Conservation (phyloP, 2,329 filamentous ascomycete genomes). For the Plenodomus lindquistii region DNA sequence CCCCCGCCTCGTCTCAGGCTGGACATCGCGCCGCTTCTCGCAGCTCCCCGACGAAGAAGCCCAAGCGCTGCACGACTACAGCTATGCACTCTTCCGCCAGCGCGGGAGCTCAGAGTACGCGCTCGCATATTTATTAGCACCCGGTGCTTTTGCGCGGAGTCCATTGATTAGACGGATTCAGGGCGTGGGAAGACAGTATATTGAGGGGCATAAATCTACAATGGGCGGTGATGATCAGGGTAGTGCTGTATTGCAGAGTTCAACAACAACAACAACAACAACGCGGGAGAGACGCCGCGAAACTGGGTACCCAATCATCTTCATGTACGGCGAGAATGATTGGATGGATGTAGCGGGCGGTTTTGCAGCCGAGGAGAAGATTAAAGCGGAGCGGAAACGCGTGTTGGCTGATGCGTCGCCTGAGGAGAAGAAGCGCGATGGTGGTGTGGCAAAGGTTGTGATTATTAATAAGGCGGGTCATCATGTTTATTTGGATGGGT, state of each 20-base stretch:
- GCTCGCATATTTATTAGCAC: constrained; percentile 87
- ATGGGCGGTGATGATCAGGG: constrained; percentile 24
- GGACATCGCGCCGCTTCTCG: constrained; percentile 90
- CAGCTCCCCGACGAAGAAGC: constrained; percentile 81
- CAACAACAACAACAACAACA: constrained; percentile 5
- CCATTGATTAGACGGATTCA: constrained; percentile 88
- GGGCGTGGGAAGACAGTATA: constrained; percentile 75
- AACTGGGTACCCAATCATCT: constrained; percentile 77
- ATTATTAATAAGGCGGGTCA: constrained; percentile 74
- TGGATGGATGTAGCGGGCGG: constrained; percentile 98
- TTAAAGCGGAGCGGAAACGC: constrained; percentile 68
- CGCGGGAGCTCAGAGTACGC: constrained; percentile 93
- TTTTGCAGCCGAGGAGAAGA: constrained; percentile 75
- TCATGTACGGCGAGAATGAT: constrained; percentile 97
- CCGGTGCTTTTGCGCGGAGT: constrained; percentile 86
- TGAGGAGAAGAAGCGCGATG: constrained; percentile 72
- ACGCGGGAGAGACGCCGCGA: constrained; percentile 50
- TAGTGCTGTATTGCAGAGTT: no score
- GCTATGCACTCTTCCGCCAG: constrained; percentile 91
- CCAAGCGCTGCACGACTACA: constrained; percentile 86
- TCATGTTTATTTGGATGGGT: constrained; percentile 72
- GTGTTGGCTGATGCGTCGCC: constrained; percentile 64
- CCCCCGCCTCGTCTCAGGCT: constrained; percentile 88
- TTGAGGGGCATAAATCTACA: constrained; percentile 35
- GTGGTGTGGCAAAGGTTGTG: constrained; percentile 80